Evolutionary conservation across 306 rosid genomes (phyloP).

Genomic region (Pueraria montana): DNA sequence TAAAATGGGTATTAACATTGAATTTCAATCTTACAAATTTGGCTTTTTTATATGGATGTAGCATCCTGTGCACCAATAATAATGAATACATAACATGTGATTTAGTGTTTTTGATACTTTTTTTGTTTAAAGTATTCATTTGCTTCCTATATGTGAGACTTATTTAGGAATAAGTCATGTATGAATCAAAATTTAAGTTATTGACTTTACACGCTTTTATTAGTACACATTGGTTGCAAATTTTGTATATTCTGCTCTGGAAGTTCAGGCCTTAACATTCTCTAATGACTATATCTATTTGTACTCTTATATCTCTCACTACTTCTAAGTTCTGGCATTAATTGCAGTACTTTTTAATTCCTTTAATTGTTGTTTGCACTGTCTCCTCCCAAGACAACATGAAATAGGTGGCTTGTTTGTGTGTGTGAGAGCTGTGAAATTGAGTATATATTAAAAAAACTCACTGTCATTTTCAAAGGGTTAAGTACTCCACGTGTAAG

Average conservation of each 20-base stretch:
- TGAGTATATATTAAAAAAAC: background rate
- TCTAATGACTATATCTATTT: background rate
- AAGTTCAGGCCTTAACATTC: background rate
- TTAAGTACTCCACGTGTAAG: constrained; percentile 67
- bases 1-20: no score
- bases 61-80: no score
- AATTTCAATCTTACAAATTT: no score
- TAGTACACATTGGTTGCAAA: background rate
- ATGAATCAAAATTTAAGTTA: background rate
- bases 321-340: background rate
- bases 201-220: background rate
- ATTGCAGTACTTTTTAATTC: background rate
- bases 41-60: no score
- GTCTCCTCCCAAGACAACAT: constrained; percentile 3
- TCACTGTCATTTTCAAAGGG: constrained; percentile 56
- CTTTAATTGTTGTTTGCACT: background rate
- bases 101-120: no score
- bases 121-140: background rate
- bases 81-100: no score
- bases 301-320: no score
- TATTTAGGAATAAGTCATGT: background rate
- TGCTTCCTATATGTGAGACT: background rate
- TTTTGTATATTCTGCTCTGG: background rate
- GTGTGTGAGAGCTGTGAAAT: background rate
- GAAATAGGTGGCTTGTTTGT: background rate